These are phyloP conservation scores for Chlorella sp. DNA, from an alignment of 139 green algal genomes.

Conservation along the genomic window DNA sequence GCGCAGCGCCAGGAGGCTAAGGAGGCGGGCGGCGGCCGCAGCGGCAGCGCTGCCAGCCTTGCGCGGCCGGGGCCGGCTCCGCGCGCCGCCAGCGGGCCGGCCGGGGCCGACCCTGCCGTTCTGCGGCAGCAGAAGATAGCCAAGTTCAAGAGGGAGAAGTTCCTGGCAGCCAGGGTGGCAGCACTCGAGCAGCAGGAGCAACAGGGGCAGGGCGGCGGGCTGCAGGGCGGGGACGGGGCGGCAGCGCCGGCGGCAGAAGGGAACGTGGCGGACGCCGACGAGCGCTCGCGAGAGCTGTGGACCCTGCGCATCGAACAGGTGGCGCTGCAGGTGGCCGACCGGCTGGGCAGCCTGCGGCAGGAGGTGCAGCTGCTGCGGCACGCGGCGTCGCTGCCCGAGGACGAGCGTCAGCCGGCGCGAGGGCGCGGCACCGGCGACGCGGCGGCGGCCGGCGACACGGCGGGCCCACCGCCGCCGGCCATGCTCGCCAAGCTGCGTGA, in stretches of 20 bases:
- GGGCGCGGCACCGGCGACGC: conserved; percentile 11
- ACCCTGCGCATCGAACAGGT: conserved; percentile 48
- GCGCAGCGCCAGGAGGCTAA: too few species aligned
- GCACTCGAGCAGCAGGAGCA: conserved; percentile 37
- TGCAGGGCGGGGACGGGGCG: conserved; percentile 2
- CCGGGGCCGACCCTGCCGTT: conserved; percentile 28
- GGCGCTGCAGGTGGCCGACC: conserved; percentile 46
- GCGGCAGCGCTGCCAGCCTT: background rate
- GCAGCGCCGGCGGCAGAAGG: background rate
- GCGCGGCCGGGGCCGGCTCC: too few species aligned
- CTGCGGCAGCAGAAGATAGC: conserved; percentile 56
- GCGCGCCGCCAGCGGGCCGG: background rate
- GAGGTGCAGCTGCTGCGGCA: conserved; percentile 64
- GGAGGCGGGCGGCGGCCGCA: background rate
- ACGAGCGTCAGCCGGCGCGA: conserved; percentile 30
- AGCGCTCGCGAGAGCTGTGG: conserved; percentile 54
- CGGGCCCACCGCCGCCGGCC: conserved; percentile 12
- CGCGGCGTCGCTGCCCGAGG: conserved; percentile 31
- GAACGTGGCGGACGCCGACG: conserved; percentile 46
- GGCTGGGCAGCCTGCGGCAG: conserved; percentile 41
- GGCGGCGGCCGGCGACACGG: too few species aligned
- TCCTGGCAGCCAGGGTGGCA: conserved; percentile 31
- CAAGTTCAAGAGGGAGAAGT: conserved; percentile 62
- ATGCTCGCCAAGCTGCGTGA: conserved; percentile 32
- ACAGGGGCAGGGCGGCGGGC: conserved; percentile 4